Evolutionary conservation across 2,329 filamentous ascomycete genomes (phyloP).

Genomic region (Byssoonygena ceratinophila): DNA sequence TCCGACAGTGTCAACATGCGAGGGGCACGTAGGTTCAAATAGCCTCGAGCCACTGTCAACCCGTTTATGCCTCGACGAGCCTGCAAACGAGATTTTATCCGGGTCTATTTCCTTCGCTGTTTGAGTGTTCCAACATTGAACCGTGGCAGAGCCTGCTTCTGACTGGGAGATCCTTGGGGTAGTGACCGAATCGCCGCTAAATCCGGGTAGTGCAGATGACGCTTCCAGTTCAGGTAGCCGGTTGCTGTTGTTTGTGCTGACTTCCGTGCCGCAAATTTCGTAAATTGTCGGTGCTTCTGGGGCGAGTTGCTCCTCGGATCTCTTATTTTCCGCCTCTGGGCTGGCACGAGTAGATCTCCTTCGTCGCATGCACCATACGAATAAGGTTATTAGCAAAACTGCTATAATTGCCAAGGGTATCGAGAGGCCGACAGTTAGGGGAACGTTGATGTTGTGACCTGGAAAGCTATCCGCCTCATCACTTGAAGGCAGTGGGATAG

Average conservation of each 20-base stretch:
- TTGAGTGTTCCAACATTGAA: not conserved
- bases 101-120: not conserved
- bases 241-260: not conserved
- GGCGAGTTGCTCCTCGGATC: not conserved
- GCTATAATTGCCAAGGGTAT: no score
- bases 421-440: no score
- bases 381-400: no score
- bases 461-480: no score
- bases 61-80: not conserved
- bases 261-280: constrained; percentile 3
- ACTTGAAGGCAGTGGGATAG: no score
- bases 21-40: not conserved
- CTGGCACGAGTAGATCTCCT: not conserved
- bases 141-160: not conserved
- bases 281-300: not conserved
- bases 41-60: not conserved
- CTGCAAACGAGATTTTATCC: not conserved
- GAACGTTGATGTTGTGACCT: no score
- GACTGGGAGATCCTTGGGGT: not conserved
- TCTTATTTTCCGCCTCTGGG: not conserved
- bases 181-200: not conserved
- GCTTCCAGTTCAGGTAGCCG: constrained; percentile 2
- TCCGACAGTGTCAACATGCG: not conserved
- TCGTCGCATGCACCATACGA: not conserved
- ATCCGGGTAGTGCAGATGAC: not conserved